Base-by-base conservation (phyloP, 768 basidiomycete species). In the Steccherinum ochraceum region DNA sequence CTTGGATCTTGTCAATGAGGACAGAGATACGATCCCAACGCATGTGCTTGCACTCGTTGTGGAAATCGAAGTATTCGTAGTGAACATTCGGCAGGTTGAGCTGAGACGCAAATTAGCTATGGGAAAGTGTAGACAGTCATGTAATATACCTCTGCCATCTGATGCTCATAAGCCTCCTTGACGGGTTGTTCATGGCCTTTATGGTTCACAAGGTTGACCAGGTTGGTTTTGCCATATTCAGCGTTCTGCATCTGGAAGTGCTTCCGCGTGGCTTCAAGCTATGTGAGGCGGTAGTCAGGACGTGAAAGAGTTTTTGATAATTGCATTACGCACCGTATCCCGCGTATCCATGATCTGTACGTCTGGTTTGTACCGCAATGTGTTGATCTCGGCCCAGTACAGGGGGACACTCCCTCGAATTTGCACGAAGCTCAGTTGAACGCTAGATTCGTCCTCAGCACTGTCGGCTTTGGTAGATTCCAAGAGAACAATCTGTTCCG, bases 1-100 rank as follows among this genome's bases (percentile, higher is more conserved):
- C 79, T 57, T 84, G 76, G 46, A 97, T 64, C 49, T 76, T 73
- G 55, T 92, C 89, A 41, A 94, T 78, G 39, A 99, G 75, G 13
- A 92, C 65, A 48, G 80, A 80, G 56, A 99, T 90, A 43, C 93
- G 81, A 64, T 99, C 92, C 83, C 92, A 99, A 40, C 90, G 84
- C 86, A 98, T 90, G 45, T 88, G 77, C 63, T 82, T 88, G 74
- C 94, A 97, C 67, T 98, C 93, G 53, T 79, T 84, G 65, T 97
- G 95, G 73, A 99, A 99, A 63, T 99, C 96, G 60, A 97, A 99
- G 70, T 97, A 96, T 56, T 88, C 76, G 62, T 99, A 99, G 59
- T 81, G 83, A 39, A 89, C 84, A 25, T 82, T 74, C 3, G 83
- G 74, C 26, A 86, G 60, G 58, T 81, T 74, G 47, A 81, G 65